These are phyloP conservation scores for Peziza echinospora DNA, from an alignment of 495 filamentous ascomycete genomes.

Conservation along the genomic window DNA sequence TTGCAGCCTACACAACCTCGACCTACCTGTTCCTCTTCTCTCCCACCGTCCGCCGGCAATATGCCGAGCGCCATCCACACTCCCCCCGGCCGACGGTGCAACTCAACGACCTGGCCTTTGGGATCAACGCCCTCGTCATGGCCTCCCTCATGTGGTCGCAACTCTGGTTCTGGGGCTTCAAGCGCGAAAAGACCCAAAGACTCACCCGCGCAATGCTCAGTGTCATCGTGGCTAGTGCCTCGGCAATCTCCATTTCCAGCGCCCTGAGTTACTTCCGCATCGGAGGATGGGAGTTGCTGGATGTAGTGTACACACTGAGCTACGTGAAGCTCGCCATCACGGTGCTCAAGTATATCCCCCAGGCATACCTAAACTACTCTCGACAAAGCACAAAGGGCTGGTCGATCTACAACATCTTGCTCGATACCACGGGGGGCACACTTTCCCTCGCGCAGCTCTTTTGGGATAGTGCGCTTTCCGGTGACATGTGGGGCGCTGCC, in stretches of 20 bases:
- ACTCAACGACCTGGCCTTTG: constrained; percentile 78
- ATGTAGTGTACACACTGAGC: constrained; percentile 62
- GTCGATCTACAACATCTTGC: constrained; percentile 65
- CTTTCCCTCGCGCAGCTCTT: constrained; percentile 64
- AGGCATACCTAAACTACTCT: constrained; percentile 60
- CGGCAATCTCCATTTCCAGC: constrained; percentile 33
- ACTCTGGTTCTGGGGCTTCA: constrained; percentile 33
- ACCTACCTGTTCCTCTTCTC: constrained; percentile 57
- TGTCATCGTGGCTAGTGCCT: constrained; percentile 41
- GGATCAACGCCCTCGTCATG: constrained; percentile 50
- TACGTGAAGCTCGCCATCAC: constrained; percentile 81
- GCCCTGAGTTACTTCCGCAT: constrained; percentile 27
- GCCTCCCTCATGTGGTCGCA: constrained; percentile 47
- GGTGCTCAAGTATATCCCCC: constrained; percentile 77
- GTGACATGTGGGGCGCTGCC: constrained; percentile 62
- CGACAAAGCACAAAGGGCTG: constrained; percentile 69
- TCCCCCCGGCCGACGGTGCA: constrained; percentile 59
- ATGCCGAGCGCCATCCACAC: constrained; percentile 55
- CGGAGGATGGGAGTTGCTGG: constrained; percentile 51
- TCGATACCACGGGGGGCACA: constrained; percentile 62
- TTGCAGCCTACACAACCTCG: constrained; percentile 55
- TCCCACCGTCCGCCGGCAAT: constrained; percentile 52
- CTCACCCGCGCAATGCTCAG: constrained; percentile 44
- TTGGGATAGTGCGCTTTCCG: constrained; percentile 64
- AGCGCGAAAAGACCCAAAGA: constrained; percentile 24